A percentile compares a stretch with the other conserved stretches of the same genome.
phyloP scores from a whole-genome alignment of 805 yeast species.

The Candida jianshihensis region DNA sequence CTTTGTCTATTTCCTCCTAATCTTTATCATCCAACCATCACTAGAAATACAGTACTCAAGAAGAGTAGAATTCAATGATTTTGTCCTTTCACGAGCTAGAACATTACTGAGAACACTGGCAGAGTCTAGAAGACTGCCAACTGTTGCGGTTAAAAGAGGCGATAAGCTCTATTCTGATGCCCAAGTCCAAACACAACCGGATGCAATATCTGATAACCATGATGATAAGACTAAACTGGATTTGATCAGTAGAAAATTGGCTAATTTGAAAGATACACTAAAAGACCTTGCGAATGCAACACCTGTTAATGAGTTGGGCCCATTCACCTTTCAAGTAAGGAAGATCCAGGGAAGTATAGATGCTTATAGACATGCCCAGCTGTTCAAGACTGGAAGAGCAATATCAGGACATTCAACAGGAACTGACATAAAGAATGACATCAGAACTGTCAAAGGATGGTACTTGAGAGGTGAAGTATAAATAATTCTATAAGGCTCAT shows the following conservation, averaged over 20 bases:
- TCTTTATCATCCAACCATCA: constrained; percentile 34
- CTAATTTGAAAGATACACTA: constrained; percentile 25
- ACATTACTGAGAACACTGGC: constrained; percentile 23
- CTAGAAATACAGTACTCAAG: constrained; percentile 32
- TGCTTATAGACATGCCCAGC: constrained; percentile 13
- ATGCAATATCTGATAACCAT: not conserved
- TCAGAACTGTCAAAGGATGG: constrained; percentile 36
- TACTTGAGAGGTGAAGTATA: constrained; percentile 30
- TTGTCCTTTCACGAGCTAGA: constrained; percentile 24
- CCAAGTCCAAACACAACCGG: constrained; percentile 19
- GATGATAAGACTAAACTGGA: too few relatives aligned
- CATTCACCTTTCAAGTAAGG: constrained; percentile 24
- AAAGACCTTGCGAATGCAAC: too few relatives aligned
- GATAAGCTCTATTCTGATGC: constrained; percentile 31
- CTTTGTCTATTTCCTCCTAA: constrained; percentile 24
- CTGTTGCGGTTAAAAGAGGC: constrained; percentile 35
- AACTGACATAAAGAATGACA: constrained; percentile 20
- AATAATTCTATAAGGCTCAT: not conserved
- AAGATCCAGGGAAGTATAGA: constrained; percentile 21
- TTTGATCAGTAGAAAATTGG: too few relatives aligned
- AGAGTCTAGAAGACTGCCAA: constrained; percentile 28
- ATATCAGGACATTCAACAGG: constrained; percentile 13
- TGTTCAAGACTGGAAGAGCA: constrained; percentile 19
- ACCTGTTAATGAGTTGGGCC: constrained; percentile 19
- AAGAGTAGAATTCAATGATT: constrained; percentile 27